Evolutionary conservation across 176 grass and related monocot species (phyloP).

Genomic region (Lolium rigidum): DNA sequence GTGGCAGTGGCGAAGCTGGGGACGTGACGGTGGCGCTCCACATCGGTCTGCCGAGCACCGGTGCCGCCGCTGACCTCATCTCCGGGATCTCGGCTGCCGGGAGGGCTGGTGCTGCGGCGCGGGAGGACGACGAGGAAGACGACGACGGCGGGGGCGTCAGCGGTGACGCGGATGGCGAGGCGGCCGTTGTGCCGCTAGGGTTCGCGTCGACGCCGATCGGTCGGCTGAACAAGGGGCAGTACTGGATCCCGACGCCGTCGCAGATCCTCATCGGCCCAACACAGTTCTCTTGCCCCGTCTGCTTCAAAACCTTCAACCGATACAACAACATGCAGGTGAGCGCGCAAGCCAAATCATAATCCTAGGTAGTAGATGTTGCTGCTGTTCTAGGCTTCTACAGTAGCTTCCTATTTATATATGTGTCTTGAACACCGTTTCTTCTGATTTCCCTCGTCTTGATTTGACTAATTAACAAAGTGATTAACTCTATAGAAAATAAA

Average conservation of each 20-base stretch:
- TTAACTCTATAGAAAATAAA: background rate
- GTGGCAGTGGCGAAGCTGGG: background rate
- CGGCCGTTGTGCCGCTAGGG: conserved; percentile 49
- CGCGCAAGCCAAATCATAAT: background rate
- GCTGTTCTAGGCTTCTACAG: background rate
- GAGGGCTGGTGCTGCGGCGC: background rate
- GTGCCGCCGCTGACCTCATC: conserved; percentile 52
- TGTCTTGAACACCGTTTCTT: background rate
- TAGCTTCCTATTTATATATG: background rate
- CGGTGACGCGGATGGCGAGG: background rate
- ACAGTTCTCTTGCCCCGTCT: conserved; percentile 95
- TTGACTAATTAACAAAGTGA: background rate
- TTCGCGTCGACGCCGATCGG: conserved; percentile 71
- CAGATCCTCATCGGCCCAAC: conserved; percentile 94
- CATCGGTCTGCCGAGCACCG: conserved; percentile 71
- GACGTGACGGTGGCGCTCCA: conserved; percentile 75
- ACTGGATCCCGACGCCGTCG: conserved; percentile 97
- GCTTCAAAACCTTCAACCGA: conserved; percentile 95
- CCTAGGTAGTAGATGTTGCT: background rate
- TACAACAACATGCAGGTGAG: conserved; percentile 99
- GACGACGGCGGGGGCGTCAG: background rate
- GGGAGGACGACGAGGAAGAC: background rate
- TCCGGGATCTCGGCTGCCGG: conserved; percentile 34
- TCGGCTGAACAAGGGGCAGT: conserved; percentile 75
- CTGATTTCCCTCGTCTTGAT: background rate